Percentiles rank a stretch among this genome's conserved stretches.
phyloP scores from a whole-genome alignment of 345 rosid species.

The Ceriops tagal region DNA sequence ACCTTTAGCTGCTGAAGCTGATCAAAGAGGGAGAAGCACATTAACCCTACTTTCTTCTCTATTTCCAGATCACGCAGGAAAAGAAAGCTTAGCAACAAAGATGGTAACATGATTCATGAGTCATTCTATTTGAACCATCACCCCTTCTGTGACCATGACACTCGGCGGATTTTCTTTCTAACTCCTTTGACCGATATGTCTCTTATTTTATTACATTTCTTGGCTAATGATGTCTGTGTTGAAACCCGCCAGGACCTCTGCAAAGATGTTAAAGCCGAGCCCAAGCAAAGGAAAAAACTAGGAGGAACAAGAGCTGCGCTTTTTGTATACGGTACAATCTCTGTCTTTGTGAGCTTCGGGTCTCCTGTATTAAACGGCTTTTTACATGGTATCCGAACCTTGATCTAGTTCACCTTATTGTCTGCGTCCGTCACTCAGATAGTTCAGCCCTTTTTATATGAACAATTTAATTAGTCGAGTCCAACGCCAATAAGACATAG shows the following conservation, averaged over 20 bases:
- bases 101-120: conserved; percentile 19
- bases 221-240: neutral
- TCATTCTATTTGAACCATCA: too few relatives aligned
- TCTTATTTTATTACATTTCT: neutral
- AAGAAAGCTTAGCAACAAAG: conserved; percentile 10
- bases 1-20: too few relatives aligned
- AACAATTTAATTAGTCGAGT: too few relatives aligned
- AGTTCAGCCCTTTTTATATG: too few relatives aligned
- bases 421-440: too few relatives aligned
- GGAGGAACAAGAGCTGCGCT: conserved; percentile 51
- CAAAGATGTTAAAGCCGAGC: conserved; percentile 25
- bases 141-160: too few relatives aligned
- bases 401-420: too few relatives aligned
- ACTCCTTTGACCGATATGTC: too few relatives aligned
- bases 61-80: neutral
- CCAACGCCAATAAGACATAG: too few relatives aligned
- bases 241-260: conserved; percentile 24
- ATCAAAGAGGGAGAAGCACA: too few relatives aligned
- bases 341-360: neutral
- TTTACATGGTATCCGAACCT: too few relatives aligned
- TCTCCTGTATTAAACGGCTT: neutral
- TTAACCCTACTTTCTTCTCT: neutral
- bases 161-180: too few relatives aligned
- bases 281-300: conserved; percentile 23
- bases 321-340: conserved; percentile 43